A percentile compares a stretch with the other conserved stretches of the same genome.
Evolutionary conservation across 2,329 filamentous ascomycete genomes (phyloP).

Genomic region (Penicillium sp.): DNA sequence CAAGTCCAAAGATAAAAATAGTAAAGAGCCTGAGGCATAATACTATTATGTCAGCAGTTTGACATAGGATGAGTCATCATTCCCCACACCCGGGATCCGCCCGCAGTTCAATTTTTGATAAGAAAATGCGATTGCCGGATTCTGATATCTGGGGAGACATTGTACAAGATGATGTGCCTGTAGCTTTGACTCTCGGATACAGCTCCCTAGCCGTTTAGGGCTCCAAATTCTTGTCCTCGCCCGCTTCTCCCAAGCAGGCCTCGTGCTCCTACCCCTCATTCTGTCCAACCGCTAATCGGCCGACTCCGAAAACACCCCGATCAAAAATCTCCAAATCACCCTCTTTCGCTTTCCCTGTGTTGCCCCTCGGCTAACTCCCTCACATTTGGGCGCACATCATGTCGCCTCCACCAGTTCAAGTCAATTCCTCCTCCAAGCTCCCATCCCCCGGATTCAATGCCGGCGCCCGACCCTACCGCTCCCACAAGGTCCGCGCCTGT

Average conservation of each 20-base stretch:
- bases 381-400: slow-evolving; percentile 27
- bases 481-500: slow-evolving; percentile 61
- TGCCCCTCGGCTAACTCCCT: slow-evolving; percentile 5
- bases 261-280: slow-evolving; percentile 22
- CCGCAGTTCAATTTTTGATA: slow-evolving; percentile 8
- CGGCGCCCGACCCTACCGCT: slow-evolving; percentile 57
- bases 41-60: neutral
- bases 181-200: neutral
- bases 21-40: neutral
- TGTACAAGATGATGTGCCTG: slow-evolving; percentile 1
- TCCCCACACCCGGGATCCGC: slow-evolving; percentile 3
- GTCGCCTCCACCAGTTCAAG: slow-evolving; percentile 32
- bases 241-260: slow-evolving; percentile 14
- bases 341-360: slow-evolving; percentile 2
- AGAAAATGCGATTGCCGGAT: slow-evolving; percentile 6
- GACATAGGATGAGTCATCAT: slow-evolving; percentile 1
- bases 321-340: slow-evolving; percentile 9
- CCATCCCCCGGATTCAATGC: slow-evolving; percentile 40
- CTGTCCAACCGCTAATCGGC: slow-evolving; percentile 21
- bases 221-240: neutral
- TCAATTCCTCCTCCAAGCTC: slow-evolving; percentile 33
- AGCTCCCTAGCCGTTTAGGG: neutral
- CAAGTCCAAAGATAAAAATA: slow-evolving; percentile 11
- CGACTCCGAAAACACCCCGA: slow-evolving; percentile 23
- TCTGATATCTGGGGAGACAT: neutral